phyloP scores from a whole-genome alignment of 192 early-diverging fungal species.

The Coemansia sp. region DNA sequence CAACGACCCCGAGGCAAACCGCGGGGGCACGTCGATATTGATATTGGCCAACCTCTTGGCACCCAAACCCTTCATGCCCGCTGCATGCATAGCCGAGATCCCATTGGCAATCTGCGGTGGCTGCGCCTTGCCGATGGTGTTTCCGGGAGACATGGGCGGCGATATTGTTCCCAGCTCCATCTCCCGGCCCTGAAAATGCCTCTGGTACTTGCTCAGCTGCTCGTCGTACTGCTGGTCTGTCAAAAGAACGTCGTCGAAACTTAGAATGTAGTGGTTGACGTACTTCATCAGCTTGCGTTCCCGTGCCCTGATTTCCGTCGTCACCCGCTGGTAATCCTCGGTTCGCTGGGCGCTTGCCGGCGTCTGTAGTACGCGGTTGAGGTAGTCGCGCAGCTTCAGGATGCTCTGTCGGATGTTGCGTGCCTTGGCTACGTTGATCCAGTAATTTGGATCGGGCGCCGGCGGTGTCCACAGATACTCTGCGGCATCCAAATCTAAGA shows the following conservation, averaged over 20 bases:
- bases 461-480: conserved; percentile 46
- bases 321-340: conserved; percentile 11
- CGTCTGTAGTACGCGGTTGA: conserved; percentile 1
- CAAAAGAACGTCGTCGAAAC: conserved; percentile 40
- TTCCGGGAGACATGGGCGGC: conserved; percentile 34
- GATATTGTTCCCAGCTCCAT: conserved; percentile 28
- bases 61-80: neutral
- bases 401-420: conserved; percentile 33
- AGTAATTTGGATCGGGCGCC: conserved; percentile 41
- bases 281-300: conserved; percentile 40
- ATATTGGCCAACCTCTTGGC: neutral
- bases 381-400: conserved; percentile 12
- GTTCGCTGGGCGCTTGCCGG: neutral
- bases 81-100: neutral
- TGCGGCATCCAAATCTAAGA: neutral
- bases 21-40: conserved; percentile 6
- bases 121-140: neutral
- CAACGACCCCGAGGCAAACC: conserved; percentile 23
- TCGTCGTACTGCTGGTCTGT: neutral
- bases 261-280: conserved; percentile 43
- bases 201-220: neutral
- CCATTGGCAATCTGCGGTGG: neutral
- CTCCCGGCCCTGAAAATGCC: neutral
- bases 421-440: conserved; percentile 43
- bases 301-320: conserved; percentile 19